Conservation (phyloP, 148 eudicot species). For the Persicaria tinctoria region DNA sequence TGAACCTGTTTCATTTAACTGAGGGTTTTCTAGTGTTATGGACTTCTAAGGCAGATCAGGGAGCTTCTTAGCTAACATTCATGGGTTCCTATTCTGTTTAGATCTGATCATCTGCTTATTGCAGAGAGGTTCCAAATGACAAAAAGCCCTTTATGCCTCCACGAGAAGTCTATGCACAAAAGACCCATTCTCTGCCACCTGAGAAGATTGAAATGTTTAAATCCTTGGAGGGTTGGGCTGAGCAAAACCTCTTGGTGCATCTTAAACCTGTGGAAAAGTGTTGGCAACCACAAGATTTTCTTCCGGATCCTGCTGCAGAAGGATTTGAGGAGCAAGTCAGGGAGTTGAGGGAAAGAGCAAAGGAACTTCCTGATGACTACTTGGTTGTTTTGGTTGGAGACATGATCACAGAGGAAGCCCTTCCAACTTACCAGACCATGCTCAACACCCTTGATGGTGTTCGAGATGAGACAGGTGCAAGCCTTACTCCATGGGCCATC, state of each 20-base stretch:
- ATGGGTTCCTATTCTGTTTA: neutral
- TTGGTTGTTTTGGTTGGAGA: slow-evolving; percentile 46
- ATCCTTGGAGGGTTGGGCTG: slow-evolving; percentile 41
- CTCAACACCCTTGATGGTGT: slow-evolving; percentile 43
- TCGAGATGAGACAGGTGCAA: slow-evolving; percentile 43
- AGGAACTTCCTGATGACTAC: slow-evolving; percentile 37
- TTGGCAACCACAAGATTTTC: slow-evolving; percentile 48
- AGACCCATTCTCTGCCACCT: slow-evolving; percentile 35
- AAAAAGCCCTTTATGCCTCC: slow-evolving; percentile 33
- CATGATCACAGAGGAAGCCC: slow-evolving; percentile 51
- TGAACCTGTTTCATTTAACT: too few relatives aligned
- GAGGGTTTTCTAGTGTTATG: too few relatives aligned
- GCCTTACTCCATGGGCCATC: slow-evolving; percentile 39
- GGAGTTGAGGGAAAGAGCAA: slow-evolving; percentile 33
- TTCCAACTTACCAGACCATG: slow-evolving; percentile 44
- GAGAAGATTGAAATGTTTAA: slow-evolving; percentile 40
- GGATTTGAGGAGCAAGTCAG: slow-evolving; percentile 36
- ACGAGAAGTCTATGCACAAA: slow-evolving; percentile 30
- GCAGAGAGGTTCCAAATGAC: slow-evolving; percentile 1
- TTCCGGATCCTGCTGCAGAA: slow-evolving; percentile 36
- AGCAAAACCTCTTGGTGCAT: slow-evolving; percentile 29
- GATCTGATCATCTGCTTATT: neutral
- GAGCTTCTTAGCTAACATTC: neutral
- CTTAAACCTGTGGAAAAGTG: slow-evolving; percentile 36
- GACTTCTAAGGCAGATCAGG: too few relatives aligned